Percentiles rank a stretch among this genome's conserved stretches.
Evolutionary conservation across 202 grass and related monocot species (phyloP).

Genomic region (Musa balbisiana): DNA sequence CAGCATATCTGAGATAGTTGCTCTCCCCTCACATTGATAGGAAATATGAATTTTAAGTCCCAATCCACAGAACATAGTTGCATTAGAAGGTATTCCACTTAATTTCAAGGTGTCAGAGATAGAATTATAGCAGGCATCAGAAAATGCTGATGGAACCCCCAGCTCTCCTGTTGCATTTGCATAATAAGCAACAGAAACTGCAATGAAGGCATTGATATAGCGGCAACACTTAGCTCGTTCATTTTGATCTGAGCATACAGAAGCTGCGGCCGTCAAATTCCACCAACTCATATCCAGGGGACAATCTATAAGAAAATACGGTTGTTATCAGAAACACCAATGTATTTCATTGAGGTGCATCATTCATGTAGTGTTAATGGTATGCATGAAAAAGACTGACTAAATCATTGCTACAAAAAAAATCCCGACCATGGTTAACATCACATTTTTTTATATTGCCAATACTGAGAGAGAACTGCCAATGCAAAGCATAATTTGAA

Average conservation of each 20-base stretch:
- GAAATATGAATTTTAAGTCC: constrained; percentile 76
- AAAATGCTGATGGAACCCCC: constrained; percentile 53
- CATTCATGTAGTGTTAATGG: not conserved
- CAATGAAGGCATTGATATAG: constrained; percentile 77
- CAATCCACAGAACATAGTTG: constrained; percentile 65
- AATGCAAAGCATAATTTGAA: too few relatives aligned
- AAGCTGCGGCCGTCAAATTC: constrained; percentile 56
- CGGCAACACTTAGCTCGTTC: constrained; percentile 75
- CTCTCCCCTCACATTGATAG: constrained; percentile 78
- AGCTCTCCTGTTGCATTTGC: constrained; percentile 62
- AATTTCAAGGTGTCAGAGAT: constrained; percentile 61
- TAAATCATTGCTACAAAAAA: too few relatives aligned
- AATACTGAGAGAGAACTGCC: too few relatives aligned
- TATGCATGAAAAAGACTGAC: too few relatives aligned
- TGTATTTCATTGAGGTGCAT: not conserved
- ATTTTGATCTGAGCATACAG: constrained; percentile 61
- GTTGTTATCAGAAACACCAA: constrained; percentile 6
- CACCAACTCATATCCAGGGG: constrained; percentile 89
- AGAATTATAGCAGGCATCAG: constrained; percentile 46
- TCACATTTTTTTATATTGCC: too few relatives aligned
- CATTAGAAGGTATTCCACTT: constrained; percentile 45
- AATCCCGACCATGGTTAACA: too few relatives aligned
- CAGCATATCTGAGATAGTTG: constrained; percentile 58
- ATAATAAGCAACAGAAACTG: constrained; percentile 75
- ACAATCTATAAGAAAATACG: constrained; percentile 41